Conservation (phyloP, 2,329 filamentous ascomycete species). For the Bipolaris sorokiniana region DNA sequence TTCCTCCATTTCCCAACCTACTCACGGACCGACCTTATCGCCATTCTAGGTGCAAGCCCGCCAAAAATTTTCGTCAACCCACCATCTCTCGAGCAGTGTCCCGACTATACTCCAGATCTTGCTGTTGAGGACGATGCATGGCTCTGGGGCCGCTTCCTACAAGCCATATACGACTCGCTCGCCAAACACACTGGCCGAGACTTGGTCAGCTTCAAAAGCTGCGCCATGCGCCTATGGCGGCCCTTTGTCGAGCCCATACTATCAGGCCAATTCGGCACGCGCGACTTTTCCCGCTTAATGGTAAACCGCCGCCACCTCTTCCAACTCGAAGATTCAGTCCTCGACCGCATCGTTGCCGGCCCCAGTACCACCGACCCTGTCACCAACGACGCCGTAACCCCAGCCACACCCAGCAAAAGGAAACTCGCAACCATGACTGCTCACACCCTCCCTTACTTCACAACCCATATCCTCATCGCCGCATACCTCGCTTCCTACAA, state of each 20-base stretch:
- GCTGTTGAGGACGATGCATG: constrained; percentile 66
- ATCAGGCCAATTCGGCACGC: constrained; percentile 72
- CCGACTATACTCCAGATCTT: constrained; percentile 54
- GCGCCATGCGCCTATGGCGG: constrained; percentile 80
- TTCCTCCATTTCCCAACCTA: constrained; percentile 87
- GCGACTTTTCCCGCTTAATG: constrained; percentile 84
- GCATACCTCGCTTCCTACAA: constrained; percentile 86
- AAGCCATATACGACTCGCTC: constrained; percentile 85
- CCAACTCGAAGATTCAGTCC: constrained; percentile 72
- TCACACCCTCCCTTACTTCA: constrained; percentile 69
- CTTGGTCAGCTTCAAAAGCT: constrained; percentile 71
- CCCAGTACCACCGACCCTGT: neutral
- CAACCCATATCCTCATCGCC: constrained; percentile 74
- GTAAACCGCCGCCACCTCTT: constrained; percentile 72
- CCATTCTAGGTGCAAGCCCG: constrained; percentile 67
- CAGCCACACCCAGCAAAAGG: constrained; percentile 22
- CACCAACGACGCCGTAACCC: neutral
- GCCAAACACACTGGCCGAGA: constrained; percentile 81
- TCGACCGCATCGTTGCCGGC: constrained; percentile 62
- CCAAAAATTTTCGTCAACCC: constrained; percentile 55
- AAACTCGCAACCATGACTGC: constrained; percentile 33
- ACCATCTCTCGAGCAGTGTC: constrained; percentile 49
- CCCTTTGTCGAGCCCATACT: constrained; percentile 80
- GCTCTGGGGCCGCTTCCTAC: constrained; percentile 81
- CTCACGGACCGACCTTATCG: constrained; percentile 76